Evolutionary conservation across 495 filamentous ascomycete genomes (phyloP).

Genomic region (Rhypophila decipiens): DNA sequence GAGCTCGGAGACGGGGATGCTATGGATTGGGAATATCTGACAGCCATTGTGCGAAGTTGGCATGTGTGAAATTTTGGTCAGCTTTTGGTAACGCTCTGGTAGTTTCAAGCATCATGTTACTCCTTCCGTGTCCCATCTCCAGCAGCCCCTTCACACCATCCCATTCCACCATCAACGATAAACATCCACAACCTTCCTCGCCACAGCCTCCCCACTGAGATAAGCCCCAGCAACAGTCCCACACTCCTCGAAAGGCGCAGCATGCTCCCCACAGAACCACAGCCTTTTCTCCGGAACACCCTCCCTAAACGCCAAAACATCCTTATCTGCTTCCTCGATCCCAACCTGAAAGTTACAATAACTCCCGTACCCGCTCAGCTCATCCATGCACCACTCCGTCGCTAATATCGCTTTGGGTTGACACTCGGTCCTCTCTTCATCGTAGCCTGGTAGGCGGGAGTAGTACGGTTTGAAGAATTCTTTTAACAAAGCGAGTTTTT

Average conservation of each 20-base stretch:
- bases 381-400: conserved; percentile 77
- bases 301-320: conserved; percentile 65
- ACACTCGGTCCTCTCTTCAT: conserved; percentile 46
- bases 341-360: conserved; percentile 88
- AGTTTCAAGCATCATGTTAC: too few relatives aligned
- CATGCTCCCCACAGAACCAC: conserved; percentile 95
- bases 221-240: conserved; percentile 87
- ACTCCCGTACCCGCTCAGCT: conserved; percentile 79
- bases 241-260: conserved; percentile 81
- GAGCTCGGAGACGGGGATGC: too few relatives aligned
- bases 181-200: conserved; percentile 54
- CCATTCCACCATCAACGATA: too few relatives aligned
- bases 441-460: conserved; percentile 65
- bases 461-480: conserved; percentile 71
- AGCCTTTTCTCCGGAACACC: conserved; percentile 64
- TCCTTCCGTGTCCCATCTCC: too few relatives aligned
- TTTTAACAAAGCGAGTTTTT: conserved; percentile 37
- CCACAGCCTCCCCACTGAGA: conserved; percentile 83
- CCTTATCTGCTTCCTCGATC: conserved; percentile 59
- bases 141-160: too few relatives aligned
- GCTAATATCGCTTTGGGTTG: conserved; percentile 56
- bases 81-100: too few relatives aligned
- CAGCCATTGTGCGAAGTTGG: too few relatives aligned
- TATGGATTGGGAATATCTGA: too few relatives aligned
- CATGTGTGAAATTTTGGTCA: too few relatives aligned